Evolutionary conservation across 257 asterid species (phyloP).

Genomic region (Solanum lycopersicoides): DNA sequence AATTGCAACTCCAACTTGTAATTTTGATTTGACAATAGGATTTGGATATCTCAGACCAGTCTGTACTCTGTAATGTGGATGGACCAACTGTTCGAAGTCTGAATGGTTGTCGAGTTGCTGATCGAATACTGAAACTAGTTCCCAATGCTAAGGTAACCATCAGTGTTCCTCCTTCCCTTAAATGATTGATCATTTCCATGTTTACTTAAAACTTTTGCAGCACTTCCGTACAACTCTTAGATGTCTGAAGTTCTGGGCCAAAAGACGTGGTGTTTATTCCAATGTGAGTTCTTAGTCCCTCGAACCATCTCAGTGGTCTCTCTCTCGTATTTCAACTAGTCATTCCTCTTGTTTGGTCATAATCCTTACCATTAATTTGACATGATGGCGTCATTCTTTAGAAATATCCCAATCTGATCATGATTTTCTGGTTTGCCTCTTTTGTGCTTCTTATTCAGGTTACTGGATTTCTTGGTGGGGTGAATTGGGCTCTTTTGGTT

Average conservation of each 20-base stretch:
- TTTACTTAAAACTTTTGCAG: constrained; percentile 11
- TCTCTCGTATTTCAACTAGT: neutral
- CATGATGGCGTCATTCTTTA: neutral
- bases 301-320: neutral
- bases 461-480: constrained; percentile 33
- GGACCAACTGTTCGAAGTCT: constrained; percentile 91
- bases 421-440: neutral
- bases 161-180: neutral
- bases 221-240: constrained; percentile 30
- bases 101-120: constrained; percentile 94
- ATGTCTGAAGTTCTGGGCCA: constrained; percentile 34
- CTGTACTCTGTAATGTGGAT: constrained; percentile 70
- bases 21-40: constrained; percentile 1
- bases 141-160: constrained; percentile 66
- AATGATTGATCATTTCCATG: neutral
- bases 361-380: neutral
- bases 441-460: constrained; percentile 6
- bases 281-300: constrained; percentile 6
- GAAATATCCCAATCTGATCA: neutral
- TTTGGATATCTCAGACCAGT: constrained; percentile 31
- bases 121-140: constrained; percentile 87
- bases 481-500: constrained; percentile 35
- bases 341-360: neutral
- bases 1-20: neutral
- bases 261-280: constrained; percentile 34